phyloP scores from a whole-genome alignment of 768 basidiomycete species.

The Tephrocybe sp. region DNA sequence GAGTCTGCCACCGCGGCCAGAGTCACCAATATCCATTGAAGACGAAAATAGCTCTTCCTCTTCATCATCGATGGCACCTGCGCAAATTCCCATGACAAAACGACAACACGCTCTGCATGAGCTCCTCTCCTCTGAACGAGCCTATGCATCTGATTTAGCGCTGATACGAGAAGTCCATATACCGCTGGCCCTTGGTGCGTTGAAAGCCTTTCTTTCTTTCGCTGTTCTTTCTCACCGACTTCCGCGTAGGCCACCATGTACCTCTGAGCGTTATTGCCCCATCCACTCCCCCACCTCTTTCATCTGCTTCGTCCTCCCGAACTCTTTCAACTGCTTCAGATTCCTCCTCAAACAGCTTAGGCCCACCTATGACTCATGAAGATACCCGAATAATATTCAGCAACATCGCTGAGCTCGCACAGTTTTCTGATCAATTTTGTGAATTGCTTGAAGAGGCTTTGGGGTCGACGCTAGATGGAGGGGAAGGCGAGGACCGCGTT shows the following conservation, averaged over 20 bases:
- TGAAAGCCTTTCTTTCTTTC: not conserved
- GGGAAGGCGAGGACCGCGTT: conserved; percentile 68
- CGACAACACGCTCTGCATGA: conserved; percentile 78
- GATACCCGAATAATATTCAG: conserved; percentile 74
- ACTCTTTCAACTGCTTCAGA: conserved; percentile 54
- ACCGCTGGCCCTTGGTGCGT: conserved; percentile 73
- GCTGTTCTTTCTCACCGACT: not conserved
- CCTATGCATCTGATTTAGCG: conserved; percentile 82
- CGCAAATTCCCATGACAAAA: conserved; percentile 53
- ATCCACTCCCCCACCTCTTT: conserved; percentile 49
- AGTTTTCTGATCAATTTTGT: conserved; percentile 67
- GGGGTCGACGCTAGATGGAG: conserved; percentile 60
- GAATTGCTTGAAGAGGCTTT: conserved; percentile 66
- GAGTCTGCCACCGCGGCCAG: conserved; percentile 24
- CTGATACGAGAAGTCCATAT: conserved; percentile 78
- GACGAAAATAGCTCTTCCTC: conserved; percentile 23
- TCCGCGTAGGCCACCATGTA: conserved; percentile 34
- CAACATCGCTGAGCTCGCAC: conserved; percentile 75
- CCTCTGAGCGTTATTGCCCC: conserved; percentile 22
- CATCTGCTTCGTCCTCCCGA: conserved; percentile 48
- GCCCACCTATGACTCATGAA: conserved; percentile 68
- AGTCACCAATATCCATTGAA: conserved; percentile 28
- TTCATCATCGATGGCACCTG: conserved; percentile 20
- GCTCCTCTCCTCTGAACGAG: conserved; percentile 74
- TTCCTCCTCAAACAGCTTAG: conserved; percentile 36